Evolutionary conservation across 495 filamentous ascomycete genomes (phyloP), one percentile per base, ranked within the genome.

Genomic region (Neurospora intermedia): DNA sequence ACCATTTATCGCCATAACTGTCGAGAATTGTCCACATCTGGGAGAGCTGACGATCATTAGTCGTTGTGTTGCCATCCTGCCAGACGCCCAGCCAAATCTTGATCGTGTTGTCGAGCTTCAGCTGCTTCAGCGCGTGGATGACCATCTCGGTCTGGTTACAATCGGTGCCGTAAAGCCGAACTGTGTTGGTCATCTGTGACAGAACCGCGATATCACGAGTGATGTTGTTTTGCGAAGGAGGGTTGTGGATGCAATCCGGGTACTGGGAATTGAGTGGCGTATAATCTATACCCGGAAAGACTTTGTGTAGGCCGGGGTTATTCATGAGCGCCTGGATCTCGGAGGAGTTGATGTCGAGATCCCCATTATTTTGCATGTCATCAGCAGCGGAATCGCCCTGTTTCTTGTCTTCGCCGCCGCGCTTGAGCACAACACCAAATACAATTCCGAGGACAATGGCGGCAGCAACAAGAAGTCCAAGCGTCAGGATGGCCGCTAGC

Each of bases 111-210:
- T 89, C 88, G 70, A 97, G 81, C 43, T 88, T 87, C 42, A 98
- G 86, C 70, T 86, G 87, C 70, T 91, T 85, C 78, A 99, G 90
- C 7, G 94, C 89, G 77, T 95, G 90, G 48, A 98, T 86, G 1
- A 96, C 91, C 93, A 98, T 94, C 79, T 97, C 89, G 0, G 96
- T 98, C 81, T 98, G 95, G 80, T 98, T 98, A 87, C 96, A 99
- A 82, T 99, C 96, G 18, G 93, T 98, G 35, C 96, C 96, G 80
- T 99, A 99, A 16, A 98, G 87, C 2, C 95, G 92, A 59, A 99
- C 86, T 3, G 88, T 91, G 80, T 97, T 94, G 72, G 94, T 98
- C 42, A 99, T 85, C 79, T 97, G 94, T 5, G 93, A 94, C 20
- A 99, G 88, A 11, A 97, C 91, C 35, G 96, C 96, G 71, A 99